A percentile compares a stretch with the other conserved stretches of the same genome.
Conservation (phyloP, 306 rosid species). For the Calophaca sinica region DNA sequence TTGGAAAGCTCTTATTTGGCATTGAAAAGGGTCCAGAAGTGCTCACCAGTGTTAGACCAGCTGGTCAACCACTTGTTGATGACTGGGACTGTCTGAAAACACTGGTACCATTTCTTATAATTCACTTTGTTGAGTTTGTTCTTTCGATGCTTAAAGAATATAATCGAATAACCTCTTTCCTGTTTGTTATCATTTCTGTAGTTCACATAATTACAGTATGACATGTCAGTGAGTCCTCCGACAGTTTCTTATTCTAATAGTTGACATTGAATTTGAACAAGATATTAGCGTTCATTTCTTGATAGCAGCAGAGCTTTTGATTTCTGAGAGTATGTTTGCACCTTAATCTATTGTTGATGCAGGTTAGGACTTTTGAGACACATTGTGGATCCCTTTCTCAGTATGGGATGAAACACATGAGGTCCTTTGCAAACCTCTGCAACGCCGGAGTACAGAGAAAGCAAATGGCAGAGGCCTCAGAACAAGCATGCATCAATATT, state of each 20-base stretch:
- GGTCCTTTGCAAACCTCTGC: conserved; percentile 90
- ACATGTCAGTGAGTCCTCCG: conserved; percentile 8
- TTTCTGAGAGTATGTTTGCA: conserved; percentile 9
- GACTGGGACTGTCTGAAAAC: conserved; percentile 89
- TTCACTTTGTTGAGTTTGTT: conserved; percentile 31
- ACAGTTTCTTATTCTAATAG: conserved; percentile 7
- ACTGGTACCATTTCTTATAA: conserved; percentile 57
- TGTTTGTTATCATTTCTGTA: conserved; percentile 18
- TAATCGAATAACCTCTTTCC: conserved; percentile 18
- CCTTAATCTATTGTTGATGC: conserved; percentile 34
- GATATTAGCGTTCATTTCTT: not conserved
- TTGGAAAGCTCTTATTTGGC: conserved; percentile 88
- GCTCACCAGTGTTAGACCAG: conserved; percentile 63
- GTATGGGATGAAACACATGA: conserved; percentile 96
- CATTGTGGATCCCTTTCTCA: conserved; percentile 86
- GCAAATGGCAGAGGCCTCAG: conserved; percentile 83
- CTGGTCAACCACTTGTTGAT: conserved; percentile 84
- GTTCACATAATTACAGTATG: conserved; percentile 24
- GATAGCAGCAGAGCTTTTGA: conserved; percentile 32
- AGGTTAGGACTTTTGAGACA: conserved; percentile 91
- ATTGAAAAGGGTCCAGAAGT: conserved; percentile 77
- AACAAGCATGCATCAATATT: conserved; percentile 74
- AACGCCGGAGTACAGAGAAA: conserved; percentile 70
- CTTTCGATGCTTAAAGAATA: conserved; percentile 8
- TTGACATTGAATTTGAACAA: not conserved